Evolutionary conservation across 2,329 filamentous ascomycete genomes (phyloP).

Genomic region (Massarina eburnea): DNA sequence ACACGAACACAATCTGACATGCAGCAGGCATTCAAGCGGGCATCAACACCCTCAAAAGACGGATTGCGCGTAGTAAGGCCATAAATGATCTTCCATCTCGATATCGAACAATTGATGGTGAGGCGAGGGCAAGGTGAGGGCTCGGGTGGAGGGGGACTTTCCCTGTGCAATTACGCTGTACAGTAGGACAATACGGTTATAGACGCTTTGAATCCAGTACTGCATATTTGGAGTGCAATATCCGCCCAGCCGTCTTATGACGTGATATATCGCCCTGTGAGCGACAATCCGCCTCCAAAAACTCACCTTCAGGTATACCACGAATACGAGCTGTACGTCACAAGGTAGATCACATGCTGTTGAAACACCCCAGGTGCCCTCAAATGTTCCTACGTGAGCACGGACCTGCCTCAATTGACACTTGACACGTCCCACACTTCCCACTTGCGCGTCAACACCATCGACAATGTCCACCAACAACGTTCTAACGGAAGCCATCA

Average conservation of each 20-base stretch:
- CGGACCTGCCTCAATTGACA: no score
- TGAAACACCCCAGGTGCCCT: no score
- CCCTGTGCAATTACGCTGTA: constrained; percentile 33
- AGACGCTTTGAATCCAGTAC: constrained; percentile 31
- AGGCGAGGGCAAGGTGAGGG: neutral
- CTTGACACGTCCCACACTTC: no score
- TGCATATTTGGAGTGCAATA: constrained; percentile 29
- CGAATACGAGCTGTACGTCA: no score
- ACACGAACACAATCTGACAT: constrained; percentile 6
- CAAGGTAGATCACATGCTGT: no score
- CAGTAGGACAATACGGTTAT: constrained; percentile 37
- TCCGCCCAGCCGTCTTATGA: neutral
- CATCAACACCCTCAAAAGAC: constrained; percentile 50
- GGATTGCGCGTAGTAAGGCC: constrained; percentile 52
- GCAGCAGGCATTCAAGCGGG: constrained; percentile 54
- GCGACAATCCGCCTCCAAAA: no score
- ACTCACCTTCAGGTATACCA: no score
- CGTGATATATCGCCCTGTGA: no score
- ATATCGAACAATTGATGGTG: neutral
- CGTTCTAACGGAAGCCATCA: no score
- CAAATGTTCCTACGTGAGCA: no score
- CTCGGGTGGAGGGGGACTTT: constrained; percentile 12
- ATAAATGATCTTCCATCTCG: constrained; percentile 25
- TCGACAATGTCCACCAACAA: no score
- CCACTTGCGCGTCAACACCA: no score